Evolutionary conservation across 2,329 filamentous ascomycete genomes (phyloP).

Genomic region (Cytospora schulzeri): DNA sequence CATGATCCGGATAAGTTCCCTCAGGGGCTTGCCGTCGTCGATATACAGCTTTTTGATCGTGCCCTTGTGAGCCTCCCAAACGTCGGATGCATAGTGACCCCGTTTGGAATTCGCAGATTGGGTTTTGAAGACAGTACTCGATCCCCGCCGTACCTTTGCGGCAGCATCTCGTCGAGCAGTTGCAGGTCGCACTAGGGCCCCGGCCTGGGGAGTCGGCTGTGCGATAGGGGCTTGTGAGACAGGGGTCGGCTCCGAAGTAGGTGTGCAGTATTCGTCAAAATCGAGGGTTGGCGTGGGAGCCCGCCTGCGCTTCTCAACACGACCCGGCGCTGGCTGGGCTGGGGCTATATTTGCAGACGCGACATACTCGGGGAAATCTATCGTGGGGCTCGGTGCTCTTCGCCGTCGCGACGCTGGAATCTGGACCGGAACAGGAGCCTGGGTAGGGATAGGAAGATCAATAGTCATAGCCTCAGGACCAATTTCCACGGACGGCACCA

Average conservation of each 20-base stretch:
- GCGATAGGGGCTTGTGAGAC: not conserved
- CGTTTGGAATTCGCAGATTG: constrained; percentile 20
- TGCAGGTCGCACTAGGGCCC: not conserved
- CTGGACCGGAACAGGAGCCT: not conserved
- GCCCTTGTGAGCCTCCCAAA: constrained; percentile 20
- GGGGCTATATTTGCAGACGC: not conserved
- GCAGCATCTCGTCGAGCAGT: not conserved
- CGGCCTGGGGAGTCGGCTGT: not conserved
- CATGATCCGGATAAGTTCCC: constrained; percentile 22
- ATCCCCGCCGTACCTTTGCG: not conserved
- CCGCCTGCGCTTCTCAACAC: constrained; percentile 12
- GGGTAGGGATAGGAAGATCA: not conserved
- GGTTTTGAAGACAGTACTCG: constrained; percentile 16
- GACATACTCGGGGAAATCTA: constrained; percentile 9
- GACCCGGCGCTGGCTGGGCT: not conserved
- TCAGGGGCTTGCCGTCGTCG: constrained; percentile 20
- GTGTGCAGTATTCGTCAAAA: constrained; percentile 6
- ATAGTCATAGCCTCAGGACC: constrained; percentile 1
- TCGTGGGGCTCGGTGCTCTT: constrained; percentile 11
- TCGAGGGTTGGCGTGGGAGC: constrained; percentile 10
- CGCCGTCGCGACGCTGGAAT: not conserved
- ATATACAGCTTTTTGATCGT: constrained; percentile 21
- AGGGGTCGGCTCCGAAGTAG: not conserved
- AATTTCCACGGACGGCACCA: not conserved
- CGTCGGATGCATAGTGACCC: constrained; percentile 20